Conservation (phyloP, 805 yeast genomes). For the Pichia exigua region DNA sequence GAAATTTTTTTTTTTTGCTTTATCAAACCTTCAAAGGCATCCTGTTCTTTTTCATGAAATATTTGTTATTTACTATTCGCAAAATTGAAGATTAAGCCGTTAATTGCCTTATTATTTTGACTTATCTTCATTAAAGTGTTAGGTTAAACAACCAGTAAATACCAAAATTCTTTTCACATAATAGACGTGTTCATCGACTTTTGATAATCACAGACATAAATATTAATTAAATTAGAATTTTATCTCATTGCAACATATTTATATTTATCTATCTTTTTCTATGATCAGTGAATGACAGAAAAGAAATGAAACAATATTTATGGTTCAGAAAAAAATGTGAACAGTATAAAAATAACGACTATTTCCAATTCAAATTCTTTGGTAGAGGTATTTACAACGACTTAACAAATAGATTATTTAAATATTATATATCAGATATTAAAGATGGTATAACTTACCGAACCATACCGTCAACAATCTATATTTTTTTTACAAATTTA, state of each 20-base stretch:
- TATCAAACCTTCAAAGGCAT: neutral
- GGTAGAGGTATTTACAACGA: constrained; percentile 52
- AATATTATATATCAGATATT: constrained; percentile 73
- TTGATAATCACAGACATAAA: neutral
- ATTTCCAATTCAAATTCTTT: constrained; percentile 19
- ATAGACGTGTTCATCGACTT: no score
- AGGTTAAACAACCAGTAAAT: no score
- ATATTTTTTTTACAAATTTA: constrained; percentile 81
- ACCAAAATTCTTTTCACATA: neutral
- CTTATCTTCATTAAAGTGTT: neutral
- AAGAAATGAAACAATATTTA: neutral
- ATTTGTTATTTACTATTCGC: no score
- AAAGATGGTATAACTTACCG: constrained; percentile 78
- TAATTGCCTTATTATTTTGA: neutral
- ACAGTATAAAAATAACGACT: constrained; percentile 12
- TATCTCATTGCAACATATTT: no score
- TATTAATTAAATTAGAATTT: no score
- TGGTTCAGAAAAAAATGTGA: neutral
- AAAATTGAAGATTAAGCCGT: neutral
- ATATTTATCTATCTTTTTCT: no score
- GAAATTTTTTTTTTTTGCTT: neutral
- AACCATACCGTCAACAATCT: constrained; percentile 76
- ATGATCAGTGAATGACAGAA: neutral
- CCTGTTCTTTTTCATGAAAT: neutral
- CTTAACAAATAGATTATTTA: constrained; percentile 40